Conservation (phyloP, 805 yeast species). For the Clavispora vitiphila region DNA sequence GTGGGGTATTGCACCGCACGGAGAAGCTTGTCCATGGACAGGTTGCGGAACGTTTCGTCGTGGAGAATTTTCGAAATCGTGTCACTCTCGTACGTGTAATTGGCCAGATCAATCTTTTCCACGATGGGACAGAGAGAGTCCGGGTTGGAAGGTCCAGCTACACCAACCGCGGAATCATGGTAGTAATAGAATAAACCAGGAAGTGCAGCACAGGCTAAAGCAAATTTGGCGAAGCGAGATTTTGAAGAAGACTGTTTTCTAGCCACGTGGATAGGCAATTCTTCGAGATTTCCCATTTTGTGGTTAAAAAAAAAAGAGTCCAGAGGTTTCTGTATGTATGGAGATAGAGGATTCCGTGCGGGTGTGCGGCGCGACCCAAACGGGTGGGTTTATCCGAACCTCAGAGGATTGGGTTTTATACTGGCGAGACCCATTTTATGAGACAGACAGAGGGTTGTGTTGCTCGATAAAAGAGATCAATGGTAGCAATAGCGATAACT, state of each 20-base stretch:
- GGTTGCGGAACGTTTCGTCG: conserved; percentile 20
- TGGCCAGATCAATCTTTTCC: conserved; percentile 25
- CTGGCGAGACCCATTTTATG: too few relatives aligned
- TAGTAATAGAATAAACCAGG: background rate
- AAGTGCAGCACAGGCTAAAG: background rate
- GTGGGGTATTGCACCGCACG: conserved; percentile 30
- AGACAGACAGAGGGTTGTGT: too few relatives aligned
- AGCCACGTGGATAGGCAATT: background rate
- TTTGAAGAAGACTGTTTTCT: background rate
- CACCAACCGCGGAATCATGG: background rate
- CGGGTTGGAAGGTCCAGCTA: conserved; percentile 12
- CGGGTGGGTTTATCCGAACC: too few relatives aligned
- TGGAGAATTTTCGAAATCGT: conserved; percentile 22
- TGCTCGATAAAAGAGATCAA: too few relatives aligned
- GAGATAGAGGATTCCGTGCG: background rate
- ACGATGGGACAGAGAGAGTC: conserved; percentile 34
- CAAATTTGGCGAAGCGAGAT: background rate
- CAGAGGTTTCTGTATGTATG: too few relatives aligned
- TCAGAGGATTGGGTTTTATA: too few relatives aligned
- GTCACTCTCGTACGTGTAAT: conserved; percentile 16
- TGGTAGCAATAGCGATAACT: too few relatives aligned
- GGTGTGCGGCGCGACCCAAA: background rate
- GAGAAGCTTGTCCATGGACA: conserved; percentile 19
- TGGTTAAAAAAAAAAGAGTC: background rate
- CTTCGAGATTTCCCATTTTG: background rate